phyloP scores from a whole-genome alignment of 768 basidiomycete species.

The Chalciporus chontae region DNA sequence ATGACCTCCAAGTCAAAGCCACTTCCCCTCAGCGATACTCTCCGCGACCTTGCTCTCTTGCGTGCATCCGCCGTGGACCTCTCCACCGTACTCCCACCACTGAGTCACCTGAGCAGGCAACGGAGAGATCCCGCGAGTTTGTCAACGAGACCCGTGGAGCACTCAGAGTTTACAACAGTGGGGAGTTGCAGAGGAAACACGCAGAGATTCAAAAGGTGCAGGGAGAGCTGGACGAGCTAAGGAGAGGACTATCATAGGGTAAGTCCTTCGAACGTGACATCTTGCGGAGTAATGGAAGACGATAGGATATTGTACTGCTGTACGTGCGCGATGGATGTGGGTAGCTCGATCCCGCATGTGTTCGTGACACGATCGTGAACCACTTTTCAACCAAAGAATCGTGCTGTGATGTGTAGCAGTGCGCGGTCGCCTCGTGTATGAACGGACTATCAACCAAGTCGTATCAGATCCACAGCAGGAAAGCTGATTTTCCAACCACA shows the following conservation, averaged over 20 bases:
- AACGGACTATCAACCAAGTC: not conserved
- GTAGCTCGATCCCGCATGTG: not conserved
- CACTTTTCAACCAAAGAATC: not conserved
- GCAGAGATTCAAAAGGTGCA: slow-evolving; percentile 54
- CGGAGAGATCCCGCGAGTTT: slow-evolving; percentile 55
- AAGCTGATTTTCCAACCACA: not conserved
- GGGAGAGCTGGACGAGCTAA: slow-evolving; percentile 50
- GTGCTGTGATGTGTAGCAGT: not conserved
- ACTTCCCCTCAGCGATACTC: slow-evolving; percentile 52
- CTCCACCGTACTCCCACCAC: slow-evolving; percentile 26
- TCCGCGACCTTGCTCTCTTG: slow-evolving; percentile 71
- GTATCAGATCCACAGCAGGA: not conserved
- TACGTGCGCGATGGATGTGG: not conserved
- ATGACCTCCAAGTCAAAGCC: slow-evolving; percentile 38
- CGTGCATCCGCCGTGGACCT: slow-evolving; percentile 54
- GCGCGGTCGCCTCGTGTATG: too few species aligned
- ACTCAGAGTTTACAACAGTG: slow-evolving; percentile 41
- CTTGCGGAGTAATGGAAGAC: not conserved
- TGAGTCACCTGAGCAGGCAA: slow-evolving; percentile 19
- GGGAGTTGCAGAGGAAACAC: slow-evolving; percentile 52
- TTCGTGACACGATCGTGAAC: not conserved
- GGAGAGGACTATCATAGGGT: slow-evolving; percentile 23
- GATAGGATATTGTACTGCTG: slow-evolving; percentile 1
- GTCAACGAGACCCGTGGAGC: slow-evolving; percentile 52
- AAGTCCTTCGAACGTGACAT: not conserved